phyloP scores from a whole-genome alignment of 2,329 filamentous ascomycete species.

The Teratosphaeriaceae sp. region DNA sequence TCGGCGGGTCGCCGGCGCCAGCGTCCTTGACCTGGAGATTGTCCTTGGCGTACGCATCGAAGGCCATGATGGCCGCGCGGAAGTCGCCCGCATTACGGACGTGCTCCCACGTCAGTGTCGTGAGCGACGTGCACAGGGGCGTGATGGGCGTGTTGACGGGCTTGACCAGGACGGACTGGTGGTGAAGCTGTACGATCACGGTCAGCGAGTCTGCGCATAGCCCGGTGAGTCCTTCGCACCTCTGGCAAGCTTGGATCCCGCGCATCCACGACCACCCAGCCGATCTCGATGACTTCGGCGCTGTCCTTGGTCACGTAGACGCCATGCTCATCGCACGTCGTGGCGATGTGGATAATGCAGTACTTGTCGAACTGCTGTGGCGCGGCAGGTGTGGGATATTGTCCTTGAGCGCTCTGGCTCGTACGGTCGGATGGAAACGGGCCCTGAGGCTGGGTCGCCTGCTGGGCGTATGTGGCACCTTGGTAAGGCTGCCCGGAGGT shows the following conservation, averaged over 20 bases:
- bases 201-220: too few species aligned
- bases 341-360: slow-evolving; percentile 96
- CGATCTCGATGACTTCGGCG: slow-evolving; percentile 97
- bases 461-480: slow-evolving; percentile 8
- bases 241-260: slow-evolving; percentile 27
- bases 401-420: slow-evolving; percentile 3
- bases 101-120: slow-evolving; percentile 97
- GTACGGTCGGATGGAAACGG: slow-evolving; percentile 6
- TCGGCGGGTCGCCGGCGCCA: slow-evolving; percentile 35
- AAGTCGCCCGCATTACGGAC: slow-evolving; percentile 96
- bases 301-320: slow-evolving; percentile 99
- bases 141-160: slow-evolving; percentile 98
- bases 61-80: slow-evolving; percentile 91
- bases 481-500: slow-evolving; percentile 16
- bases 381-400: slow-evolving; percentile 27
- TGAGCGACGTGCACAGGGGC: slow-evolving; percentile 94
- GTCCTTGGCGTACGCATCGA: slow-evolving; percentile 89
- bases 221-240: too few species aligned
- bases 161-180: slow-evolving; percentile 94
- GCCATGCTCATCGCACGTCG: slow-evolving; percentile 97
- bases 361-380: slow-evolving; percentile 67
- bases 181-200: slow-evolving; percentile 71
- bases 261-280: slow-evolving; percentile 69
- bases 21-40: slow-evolving; percentile 84
- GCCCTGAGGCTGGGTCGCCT: slow-evolving; percentile 5